phyloP scores from a whole-genome alignment of 2,329 filamentous ascomycete species.

The Aspergillus brunneoviolaceus region DNA sequence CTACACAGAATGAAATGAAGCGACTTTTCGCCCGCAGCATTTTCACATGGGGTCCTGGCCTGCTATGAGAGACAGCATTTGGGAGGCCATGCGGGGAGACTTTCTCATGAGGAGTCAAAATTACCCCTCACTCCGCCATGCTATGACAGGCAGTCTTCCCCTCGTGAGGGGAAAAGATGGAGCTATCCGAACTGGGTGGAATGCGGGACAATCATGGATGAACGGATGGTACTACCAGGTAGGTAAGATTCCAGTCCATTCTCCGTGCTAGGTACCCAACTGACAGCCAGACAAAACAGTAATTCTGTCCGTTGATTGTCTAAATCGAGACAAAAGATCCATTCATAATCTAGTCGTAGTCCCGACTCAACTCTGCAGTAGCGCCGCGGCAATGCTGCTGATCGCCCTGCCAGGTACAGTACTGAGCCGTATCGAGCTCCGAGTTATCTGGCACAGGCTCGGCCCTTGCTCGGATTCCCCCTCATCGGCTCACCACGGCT shows the following conservation, averaged over 20 bases:
- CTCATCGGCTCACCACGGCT: not conserved
- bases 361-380: not conserved
- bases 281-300: not conserved
- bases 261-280: not conserved
- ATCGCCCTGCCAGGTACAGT: not conserved
- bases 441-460: not conserved
- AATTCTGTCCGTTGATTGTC: conserved; percentile 3
- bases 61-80: not conserved
- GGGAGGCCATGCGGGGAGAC: not conserved
- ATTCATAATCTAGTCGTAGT: not conserved
- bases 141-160: not conserved
- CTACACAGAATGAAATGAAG: too few relatives aligned
- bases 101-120: not conserved
- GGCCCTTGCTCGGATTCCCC: conserved; percentile 7
- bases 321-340: conserved; percentile 1
- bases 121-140: not conserved
- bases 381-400: not conserved
- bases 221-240: not conserved
- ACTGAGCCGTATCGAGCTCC: not conserved
- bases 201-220: not conserved
- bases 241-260: not conserved
- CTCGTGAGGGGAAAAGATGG: conserved; percentile 17
- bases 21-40: too few relatives aligned
- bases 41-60: not conserved
- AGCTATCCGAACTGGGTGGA: conserved; percentile 8